A percentile compares a stretch with the other conserved stretches of the same genome.
Conservation (phyloP, 768 basidiomycete species). For the Antrodiella citrinella region DNA sequence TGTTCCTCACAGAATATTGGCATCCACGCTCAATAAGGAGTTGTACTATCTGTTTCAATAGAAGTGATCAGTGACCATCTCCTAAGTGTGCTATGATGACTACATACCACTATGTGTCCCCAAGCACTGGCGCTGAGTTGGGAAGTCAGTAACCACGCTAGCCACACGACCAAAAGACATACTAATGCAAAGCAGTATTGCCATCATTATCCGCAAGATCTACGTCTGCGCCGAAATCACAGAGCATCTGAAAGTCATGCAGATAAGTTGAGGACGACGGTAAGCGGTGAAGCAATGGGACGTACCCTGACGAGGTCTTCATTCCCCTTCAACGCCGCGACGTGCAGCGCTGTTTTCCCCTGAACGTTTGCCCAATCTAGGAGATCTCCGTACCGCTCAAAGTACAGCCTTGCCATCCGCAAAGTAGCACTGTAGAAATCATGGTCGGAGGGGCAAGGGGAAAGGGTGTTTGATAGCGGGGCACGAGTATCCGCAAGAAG, state of each 20-base stretch:
- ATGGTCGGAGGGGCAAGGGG: conserved; percentile 38
- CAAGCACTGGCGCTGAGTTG: conserved; percentile 70
- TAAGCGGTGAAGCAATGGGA: conserved; percentile 14
- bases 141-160: conserved; percentile 3
- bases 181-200: conserved; percentile 92
- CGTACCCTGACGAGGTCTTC: conserved; percentile 80
- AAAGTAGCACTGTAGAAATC: conserved; percentile 67
- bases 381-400: conserved; percentile 78
- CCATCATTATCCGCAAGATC: conserved; percentile 88
- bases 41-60: conserved; percentile 72
- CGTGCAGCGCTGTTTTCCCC: conserved; percentile 86
- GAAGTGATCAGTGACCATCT: conserved; percentile 16
- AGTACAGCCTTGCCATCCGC: conserved; percentile 83
- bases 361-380: conserved; percentile 90
- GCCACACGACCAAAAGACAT: conserved; percentile 23
- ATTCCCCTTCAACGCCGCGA: conserved; percentile 83
- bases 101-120: conserved; percentile 71
- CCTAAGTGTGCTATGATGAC: conserved; percentile 3
- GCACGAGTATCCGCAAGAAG: conserved; percentile 81
- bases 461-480: conserved; percentile 35
- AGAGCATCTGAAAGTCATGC: conserved; percentile 59
- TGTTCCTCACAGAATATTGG: conserved; percentile 75
- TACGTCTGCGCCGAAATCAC: conserved; percentile 84
- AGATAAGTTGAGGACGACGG: conserved; percentile 11
- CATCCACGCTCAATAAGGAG: conserved; percentile 86